These are phyloP conservation scores for Urtica urens DNA, from an alignment of 306 rosid species.

Conservation along the genomic window DNA sequence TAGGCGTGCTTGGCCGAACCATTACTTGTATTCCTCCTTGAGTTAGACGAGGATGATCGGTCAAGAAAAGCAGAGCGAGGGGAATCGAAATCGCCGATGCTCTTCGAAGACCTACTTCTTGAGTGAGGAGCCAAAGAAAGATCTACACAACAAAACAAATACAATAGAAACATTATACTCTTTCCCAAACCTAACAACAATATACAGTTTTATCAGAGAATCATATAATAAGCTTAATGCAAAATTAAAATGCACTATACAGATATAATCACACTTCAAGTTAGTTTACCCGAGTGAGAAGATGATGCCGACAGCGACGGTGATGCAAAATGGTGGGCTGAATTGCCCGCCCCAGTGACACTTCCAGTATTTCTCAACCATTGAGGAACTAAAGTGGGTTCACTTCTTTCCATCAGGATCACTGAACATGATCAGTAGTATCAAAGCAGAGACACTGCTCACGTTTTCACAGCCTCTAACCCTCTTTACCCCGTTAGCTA, in stretches of 20 bases:
- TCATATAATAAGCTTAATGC: too few species aligned
- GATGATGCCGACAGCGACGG: too few species aligned
- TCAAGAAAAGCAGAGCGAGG: constrained; percentile 73
- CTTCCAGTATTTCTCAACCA: constrained; percentile 94
- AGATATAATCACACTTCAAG: too few species aligned
- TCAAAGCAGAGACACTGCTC: constrained; percentile 22
- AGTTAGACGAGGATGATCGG: constrained; percentile 66
- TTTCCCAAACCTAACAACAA: constrained; percentile 6
- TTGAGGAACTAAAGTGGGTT: constrained; percentile 96
- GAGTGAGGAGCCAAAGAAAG: constrained; percentile 35
- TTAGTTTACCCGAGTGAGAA: constrained; percentile 63
- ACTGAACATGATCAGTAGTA: constrained; percentile 77
- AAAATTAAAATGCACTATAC: too few species aligned
- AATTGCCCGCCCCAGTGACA: constrained; percentile 75
- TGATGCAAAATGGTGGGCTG: constrained; percentile 73
- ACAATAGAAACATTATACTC: too few species aligned
- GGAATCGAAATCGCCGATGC: constrained; percentile 50
- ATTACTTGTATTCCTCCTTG: constrained; percentile 63
- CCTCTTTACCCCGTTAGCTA: constrained; percentile 17
- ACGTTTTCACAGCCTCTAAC: constrained; percentile 43
- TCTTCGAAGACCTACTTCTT: constrained; percentile 60
- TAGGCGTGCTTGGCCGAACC: constrained; percentile 95
- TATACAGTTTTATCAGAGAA: too few species aligned
- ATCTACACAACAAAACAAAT: constrained; percentile 46
- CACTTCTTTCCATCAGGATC: constrained; percentile 97